Evolutionary conservation across 768 basidiomycete genomes (phyloP), one percentile per base, ranked within the genome.

Genomic region (Hericium alpestre): DNA sequence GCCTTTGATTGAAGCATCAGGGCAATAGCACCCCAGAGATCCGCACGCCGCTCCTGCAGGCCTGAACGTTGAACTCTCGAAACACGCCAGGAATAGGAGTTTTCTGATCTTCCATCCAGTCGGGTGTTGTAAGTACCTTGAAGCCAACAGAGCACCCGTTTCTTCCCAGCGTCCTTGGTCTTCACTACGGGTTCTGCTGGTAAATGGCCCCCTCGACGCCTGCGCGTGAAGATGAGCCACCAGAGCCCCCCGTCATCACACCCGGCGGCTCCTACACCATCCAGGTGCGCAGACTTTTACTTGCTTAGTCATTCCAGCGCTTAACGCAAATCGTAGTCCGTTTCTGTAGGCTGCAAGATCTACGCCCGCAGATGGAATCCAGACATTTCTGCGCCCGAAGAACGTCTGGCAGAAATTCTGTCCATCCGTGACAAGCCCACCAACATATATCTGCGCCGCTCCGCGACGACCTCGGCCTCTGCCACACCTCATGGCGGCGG

Each of bases 321-420:
- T 54, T 49, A 56, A 57, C 61, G 62, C 66, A 59, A 59, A 54
- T 53, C 37, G 62, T 57, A 93, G 93, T 86, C 84, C 38, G 84
- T 97, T 64, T 79, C 83, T 58, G 89, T 93, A 65, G 96, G 96
- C 56, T 97, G 94, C 76, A 97, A 97, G 75, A 81, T 99, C 68
- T 93, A 86, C 73, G 90, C 95, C 63, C 82, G 81, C 46, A 86
- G 95, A 62, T 85, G 87, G 59, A 81, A 80, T 46, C 72, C 84
- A 49, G 83, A 86, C 64, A 90, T 87, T 3, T 61, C 57, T 48
- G 75, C 83, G 63, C 72, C 75, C 49, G 94, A 97, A 72, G 91
- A 96, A 66, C 87, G 95, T 50, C 82, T 93, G 54, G 96, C 94
- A 13, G 96, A 99, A 74, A 87, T 99, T 63, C 78, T 99, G 27